Evolutionary conservation across 2,329 filamentous ascomycete genomes (phyloP), one percentile per base, ranked within the genome.

Genomic region (Simplicillium sp.): DNA sequence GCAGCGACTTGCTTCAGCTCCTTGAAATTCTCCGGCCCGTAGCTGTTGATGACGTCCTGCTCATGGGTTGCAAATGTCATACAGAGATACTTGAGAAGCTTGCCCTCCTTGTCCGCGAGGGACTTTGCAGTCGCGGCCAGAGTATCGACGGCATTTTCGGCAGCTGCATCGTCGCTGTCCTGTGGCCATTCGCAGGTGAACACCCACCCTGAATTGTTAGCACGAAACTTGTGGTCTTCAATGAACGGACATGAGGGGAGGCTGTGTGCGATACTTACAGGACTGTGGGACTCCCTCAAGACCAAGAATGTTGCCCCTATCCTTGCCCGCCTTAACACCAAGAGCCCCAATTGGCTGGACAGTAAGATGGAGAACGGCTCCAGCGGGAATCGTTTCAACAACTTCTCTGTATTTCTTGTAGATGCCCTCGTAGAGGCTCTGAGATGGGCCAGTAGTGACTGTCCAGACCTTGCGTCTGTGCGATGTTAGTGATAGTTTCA

Each of bases 11-110:
- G 41, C 14, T 49, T 44, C 44, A 62, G 40, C 32, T 46, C 46
- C 38, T 48, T 37, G 29, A 57, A 39, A 37, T 62, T 62, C 18
- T 47, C 50, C 14, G 36, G 43, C 3, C 61, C 60, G 40, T 64
- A 65, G 7, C 54, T 53, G 1, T 44, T 48, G 6, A 56, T 40
- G 2, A 52, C 50, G 9, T 52, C 43, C 39, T 36, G 25, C 40
- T 48, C 47, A 13, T 46, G 39, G 45, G 57, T 55, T 0, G 56
- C 53, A 25, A 25, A 25, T 25, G 17, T 53, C 57, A 37, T 40
- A 29, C 1, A 49, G 38, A 6, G 25, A 35, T 33, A 33, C 32
- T 33, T 13, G 6, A 36, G 14, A 16, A 16, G 34, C 4, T 6
- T 36, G 7, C 6, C 34, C 14, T 17, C 16, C 14, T 25, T 25